Evolutionary conservation across 208 protist genomes (phyloP).

Genomic region (Leishmania martiniquensis): DNA sequence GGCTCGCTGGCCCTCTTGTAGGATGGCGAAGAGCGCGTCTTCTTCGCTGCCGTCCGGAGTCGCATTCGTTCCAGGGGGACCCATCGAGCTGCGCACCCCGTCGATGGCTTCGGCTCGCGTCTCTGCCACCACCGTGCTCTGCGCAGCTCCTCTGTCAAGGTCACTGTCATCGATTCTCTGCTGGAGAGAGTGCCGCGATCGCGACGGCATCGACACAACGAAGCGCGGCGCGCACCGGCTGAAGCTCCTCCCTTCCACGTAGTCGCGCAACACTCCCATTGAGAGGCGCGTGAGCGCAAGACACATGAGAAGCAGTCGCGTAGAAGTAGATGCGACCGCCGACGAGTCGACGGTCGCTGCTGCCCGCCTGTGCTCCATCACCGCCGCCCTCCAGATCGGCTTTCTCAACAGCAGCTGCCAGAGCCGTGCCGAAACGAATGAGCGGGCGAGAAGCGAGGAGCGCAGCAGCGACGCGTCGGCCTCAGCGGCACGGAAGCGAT

Average conservation of each 20-base stretch:
- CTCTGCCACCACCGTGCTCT: background rate
- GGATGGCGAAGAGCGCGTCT: constrained; percentile 39
- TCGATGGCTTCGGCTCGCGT: background rate
- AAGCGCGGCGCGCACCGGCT: constrained; percentile 74
- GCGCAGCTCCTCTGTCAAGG: background rate
- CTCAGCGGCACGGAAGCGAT: constrained; percentile 12
- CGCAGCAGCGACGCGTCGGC: constrained; percentile 36
- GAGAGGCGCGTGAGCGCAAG: constrained; percentile 45
- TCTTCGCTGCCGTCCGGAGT: constrained; percentile 13
- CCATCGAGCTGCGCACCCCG: background rate
- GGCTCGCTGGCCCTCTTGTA: constrained; percentile 6
- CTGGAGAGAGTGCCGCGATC: constrained; percentile 14
- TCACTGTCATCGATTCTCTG: background rate
- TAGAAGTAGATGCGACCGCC: background rate
- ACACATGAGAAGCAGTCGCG: constrained; percentile 39
- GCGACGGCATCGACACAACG: constrained; percentile 78
- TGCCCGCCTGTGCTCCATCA: constrained; percentile 28
- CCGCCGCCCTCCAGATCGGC: constrained; percentile 55
- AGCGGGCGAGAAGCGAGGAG: constrained; percentile 59
- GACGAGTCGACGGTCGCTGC: background rate
- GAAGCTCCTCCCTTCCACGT: constrained; percentile 53
- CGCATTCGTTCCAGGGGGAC: background rate
- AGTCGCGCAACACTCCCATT: constrained; percentile 65
- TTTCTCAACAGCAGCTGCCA: constrained; percentile 65
- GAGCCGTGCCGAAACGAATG: constrained; percentile 66